These are phyloP conservation scores for Acanthamoeba lugdunensis DNA, from an alignment of 208 protist genomes.

Conservation along the genomic window DNA sequence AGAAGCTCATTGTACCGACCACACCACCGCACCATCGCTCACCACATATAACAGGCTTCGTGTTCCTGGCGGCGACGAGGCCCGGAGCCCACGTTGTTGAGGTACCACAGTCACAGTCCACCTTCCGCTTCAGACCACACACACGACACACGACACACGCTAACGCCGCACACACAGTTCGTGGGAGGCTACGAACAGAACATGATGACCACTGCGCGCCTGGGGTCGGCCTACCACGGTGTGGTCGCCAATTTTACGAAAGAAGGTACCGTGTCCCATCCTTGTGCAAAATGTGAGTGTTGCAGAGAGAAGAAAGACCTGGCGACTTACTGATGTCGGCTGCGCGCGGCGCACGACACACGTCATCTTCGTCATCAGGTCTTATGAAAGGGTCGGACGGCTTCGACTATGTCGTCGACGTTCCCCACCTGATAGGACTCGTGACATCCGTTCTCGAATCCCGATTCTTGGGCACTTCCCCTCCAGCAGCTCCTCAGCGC, in stretches of 20 bases:
- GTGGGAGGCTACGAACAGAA: constrained; percentile 5
- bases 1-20: neutral
- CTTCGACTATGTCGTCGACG: neutral
- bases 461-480: neutral
- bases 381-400: neutral
- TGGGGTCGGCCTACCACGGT: constrained; percentile 1
- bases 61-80: neutral
- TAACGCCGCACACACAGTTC: neutral
- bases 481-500: no score
- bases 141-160: no score
- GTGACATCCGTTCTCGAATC: neutral
- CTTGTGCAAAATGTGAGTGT: neutral
- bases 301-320: neutral
- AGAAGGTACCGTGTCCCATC: neutral
- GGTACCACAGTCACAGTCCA: neutral
- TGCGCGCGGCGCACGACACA: neutral
- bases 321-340: neutral
- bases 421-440: neutral
- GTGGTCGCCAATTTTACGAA: neutral
- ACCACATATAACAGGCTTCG: neutral
- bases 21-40: neutral
- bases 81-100: constrained; percentile 1
- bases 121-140: no score
- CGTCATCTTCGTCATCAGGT: neutral
- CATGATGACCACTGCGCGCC: constrained; percentile 8